A percentile compares a stretch with the other conserved stretches of the same genome.
Conservation (phyloP, 192 early-diverging fungal species). For the Spinellus fusiger region DNA sequence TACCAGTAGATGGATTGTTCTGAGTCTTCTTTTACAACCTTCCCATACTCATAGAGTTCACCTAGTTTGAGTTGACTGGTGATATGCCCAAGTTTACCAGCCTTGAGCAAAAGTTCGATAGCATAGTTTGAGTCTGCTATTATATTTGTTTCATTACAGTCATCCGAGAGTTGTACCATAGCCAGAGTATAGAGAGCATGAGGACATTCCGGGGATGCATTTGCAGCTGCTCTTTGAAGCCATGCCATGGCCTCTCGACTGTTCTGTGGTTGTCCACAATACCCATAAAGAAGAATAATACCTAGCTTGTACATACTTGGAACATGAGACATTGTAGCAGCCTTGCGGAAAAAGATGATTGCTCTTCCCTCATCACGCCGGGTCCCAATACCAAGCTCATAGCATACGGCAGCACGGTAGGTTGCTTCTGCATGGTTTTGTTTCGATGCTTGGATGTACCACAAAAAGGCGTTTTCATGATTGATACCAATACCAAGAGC, state of each 20-base stretch:
- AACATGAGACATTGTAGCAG: constrained; percentile 81
- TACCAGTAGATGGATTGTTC: constrained; percentile 93
- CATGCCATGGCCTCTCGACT: constrained; percentile 91
- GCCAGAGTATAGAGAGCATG: constrained; percentile 91
- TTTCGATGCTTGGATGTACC: constrained; percentile 90
- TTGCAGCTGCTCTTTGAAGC: constrained; percentile 86
- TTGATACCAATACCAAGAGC: constrained; percentile 75
- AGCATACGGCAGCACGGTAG: constrained; percentile 91
- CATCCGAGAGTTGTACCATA: constrained; percentile 66
- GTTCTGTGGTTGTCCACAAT: constrained; percentile 60
- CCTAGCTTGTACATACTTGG: constrained; percentile 97
- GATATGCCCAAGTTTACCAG: constrained; percentile 84
- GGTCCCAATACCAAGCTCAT: constrained; percentile 91
- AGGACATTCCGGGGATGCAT: constrained; percentile 80
- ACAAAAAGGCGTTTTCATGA: constrained; percentile 80
- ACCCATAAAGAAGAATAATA: constrained; percentile 81
- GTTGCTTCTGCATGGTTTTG: constrained; percentile 85
- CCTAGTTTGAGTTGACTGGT: constrained; percentile 90
- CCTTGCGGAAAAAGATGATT: constrained; percentile 87
- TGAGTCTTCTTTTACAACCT: constrained; percentile 73
- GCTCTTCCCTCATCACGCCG: constrained; percentile 74
- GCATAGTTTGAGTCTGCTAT: constrained; percentile 80
- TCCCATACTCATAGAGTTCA: constrained; percentile 89
- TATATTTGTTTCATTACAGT: constrained; percentile 54
- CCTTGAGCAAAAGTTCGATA: constrained; percentile 81